Evolutionary conservation across 345 rosid genomes (phyloP).

Genomic region (Eucalyptus sp.): DNA sequence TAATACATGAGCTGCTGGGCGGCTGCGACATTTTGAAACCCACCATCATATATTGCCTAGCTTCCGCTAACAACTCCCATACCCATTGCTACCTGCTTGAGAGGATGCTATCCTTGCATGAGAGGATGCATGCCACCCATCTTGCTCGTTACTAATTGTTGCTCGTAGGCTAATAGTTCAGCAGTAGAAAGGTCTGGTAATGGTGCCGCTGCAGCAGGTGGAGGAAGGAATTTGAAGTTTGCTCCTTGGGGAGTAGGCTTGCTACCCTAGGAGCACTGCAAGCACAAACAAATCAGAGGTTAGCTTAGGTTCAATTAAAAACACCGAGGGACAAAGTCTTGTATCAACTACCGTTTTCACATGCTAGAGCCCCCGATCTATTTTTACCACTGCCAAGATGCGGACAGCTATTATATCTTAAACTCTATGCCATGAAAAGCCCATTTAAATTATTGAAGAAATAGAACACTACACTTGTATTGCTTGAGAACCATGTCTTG

Average conservation of each 20-base stretch:
- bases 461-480: neutral
- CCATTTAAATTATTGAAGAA: neutral
- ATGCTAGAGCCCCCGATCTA: neutral
- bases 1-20: slow-evolving; percentile 95
- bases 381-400: neutral
- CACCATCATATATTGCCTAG: slow-evolving; percentile 85
- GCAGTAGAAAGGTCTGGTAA: too few relatives aligned
- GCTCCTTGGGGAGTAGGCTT: too few relatives aligned
- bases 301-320: too few relatives aligned
- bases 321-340: neutral
- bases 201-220: too few relatives aligned
- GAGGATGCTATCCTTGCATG: slow-evolving; percentile 81
- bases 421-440: neutral
- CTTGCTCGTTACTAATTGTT: slow-evolving; percentile 72
- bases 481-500: neutral
- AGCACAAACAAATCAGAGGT: too few relatives aligned
- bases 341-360: neutral
- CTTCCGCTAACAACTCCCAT: slow-evolving; percentile 71
- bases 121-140: slow-evolving; percentile 68
- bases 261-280: too few relatives aligned
- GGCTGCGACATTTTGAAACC: slow-evolving; percentile 77
- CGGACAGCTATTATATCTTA: neutral
- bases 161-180: slow-evolving; percentile 57
- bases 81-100: slow-evolving; percentile 79
- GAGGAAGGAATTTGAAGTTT: too few relatives aligned